Conservation (phyloP, 352 stramenopile genomes). For the Saprolegnia parasitica region DNA sequence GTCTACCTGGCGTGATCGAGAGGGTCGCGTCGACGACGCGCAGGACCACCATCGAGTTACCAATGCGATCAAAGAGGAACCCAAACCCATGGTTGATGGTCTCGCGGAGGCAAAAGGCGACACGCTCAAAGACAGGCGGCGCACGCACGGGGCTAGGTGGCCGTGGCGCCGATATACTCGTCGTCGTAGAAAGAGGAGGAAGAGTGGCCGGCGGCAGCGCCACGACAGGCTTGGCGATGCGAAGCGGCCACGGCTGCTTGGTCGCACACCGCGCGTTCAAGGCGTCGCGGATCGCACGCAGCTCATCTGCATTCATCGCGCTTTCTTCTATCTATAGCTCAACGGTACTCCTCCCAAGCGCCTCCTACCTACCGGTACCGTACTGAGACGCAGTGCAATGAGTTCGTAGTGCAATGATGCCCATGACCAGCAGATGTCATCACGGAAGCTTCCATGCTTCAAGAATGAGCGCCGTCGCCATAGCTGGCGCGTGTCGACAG, state of each 20-base stretch:
- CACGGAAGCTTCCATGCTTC: background rate
- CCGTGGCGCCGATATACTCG: background rate
- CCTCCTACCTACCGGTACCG: too few relatives aligned
- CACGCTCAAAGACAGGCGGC: slow-evolving; percentile 11
- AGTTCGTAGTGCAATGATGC: too few relatives aligned
- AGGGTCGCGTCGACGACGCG: background rate
- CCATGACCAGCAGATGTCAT: too few relatives aligned
- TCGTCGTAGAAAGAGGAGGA: background rate
- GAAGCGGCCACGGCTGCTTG: slow-evolving; percentile 17
- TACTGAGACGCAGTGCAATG: too few relatives aligned
- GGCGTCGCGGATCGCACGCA: background rate
- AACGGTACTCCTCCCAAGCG: too few relatives aligned
- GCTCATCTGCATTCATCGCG: slow-evolving; percentile 12
- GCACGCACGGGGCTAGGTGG: background rate
- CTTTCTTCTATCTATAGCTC: too few relatives aligned
- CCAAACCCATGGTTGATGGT: slow-evolving; percentile 26
- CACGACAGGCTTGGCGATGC: slow-evolving; percentile 14
- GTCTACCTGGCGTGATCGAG: slow-evolving; percentile 1
- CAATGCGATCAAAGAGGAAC: slow-evolving; percentile 27
- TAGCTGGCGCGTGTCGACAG: background rate
- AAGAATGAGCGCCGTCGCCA: background rate
- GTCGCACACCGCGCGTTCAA: slow-evolving; percentile 25
- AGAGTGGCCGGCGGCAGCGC: background rate
- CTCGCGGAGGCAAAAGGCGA: slow-evolving; percentile 24
- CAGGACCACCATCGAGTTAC: slow-evolving; percentile 24